phyloP scores from a whole-genome alignment of 331 rosid species.

The Phaseolus coccineus region DNA sequence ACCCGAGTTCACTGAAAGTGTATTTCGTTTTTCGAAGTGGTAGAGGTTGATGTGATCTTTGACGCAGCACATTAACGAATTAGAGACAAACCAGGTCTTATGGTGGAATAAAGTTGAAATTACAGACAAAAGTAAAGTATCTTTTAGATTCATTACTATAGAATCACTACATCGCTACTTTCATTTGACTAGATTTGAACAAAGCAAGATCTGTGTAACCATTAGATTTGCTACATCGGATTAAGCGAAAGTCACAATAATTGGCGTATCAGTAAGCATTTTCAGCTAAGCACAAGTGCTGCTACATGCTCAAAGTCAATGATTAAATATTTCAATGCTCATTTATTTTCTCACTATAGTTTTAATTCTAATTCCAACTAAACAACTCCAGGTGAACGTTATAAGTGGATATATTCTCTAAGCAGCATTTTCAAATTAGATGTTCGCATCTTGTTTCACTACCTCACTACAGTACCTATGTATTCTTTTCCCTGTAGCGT shows the following conservation, averaged over 20 bases:
- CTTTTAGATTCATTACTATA: conserved; percentile 48
- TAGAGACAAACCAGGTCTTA: conserved; percentile 41
- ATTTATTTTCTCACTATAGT: background rate
- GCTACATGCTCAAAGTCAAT: conserved; percentile 43
- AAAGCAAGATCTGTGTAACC: conserved; percentile 37
- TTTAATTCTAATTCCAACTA: background rate
- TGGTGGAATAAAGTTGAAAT: conserved; percentile 34
- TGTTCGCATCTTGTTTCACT: background rate
- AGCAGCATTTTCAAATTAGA: background rate
- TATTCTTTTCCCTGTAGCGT: conserved; percentile 31
- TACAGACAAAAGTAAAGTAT: conserved; percentile 41
- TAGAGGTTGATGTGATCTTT: conserved; percentile 53
- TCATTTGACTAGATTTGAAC: conserved; percentile 34
- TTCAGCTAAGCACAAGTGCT: conserved; percentile 30
- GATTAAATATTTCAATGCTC: conserved; percentile 20
- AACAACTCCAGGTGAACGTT: background rate
- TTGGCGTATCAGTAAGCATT: conserved; percentile 41
- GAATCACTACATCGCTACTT: conserved; percentile 30
- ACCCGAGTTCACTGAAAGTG: conserved; percentile 35
- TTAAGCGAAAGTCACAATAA: conserved; percentile 43
- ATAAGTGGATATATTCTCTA: background rate
- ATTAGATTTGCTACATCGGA: conserved; percentile 30
- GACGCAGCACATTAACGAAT: conserved; percentile 47
- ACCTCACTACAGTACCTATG: background rate
- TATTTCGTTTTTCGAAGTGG: conserved; percentile 39